Base-by-base conservation (phyloP, 768 basidiomycete species). In the Tulasnella sp. region DNA sequence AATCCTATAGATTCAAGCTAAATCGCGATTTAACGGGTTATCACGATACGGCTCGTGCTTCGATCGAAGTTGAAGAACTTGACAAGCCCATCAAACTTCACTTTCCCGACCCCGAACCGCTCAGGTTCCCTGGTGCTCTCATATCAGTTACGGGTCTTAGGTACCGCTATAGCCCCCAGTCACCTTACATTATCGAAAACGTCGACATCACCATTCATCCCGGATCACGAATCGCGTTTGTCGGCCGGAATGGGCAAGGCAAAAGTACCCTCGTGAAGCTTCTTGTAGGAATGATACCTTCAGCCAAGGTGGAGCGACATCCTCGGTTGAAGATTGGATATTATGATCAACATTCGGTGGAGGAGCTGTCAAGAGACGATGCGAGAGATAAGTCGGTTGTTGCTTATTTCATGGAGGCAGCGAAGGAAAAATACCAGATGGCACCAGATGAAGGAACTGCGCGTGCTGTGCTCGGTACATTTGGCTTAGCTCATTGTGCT, bases 321-420 rank as follows among this genome's bases (percentile, higher is more conserved):
- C 86, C 89, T 5, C 83, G 85, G 8, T 83, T 87, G 38, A 84
- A 84, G 25, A 86, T 91, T 45, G 89, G 88, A 1, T 89, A 89
- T 82, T 91, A 88, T 79, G 86, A 86, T 0, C 90, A 91, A 79
- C 88, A 90, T 80, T 85, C 86, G 0, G 89, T 91, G 17, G 89
- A 91, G 78, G 84, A 85, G 49, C 83, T 90, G 3, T 83, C 86
- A 12, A 80, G 82, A 0, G 72, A 84, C 37, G 78, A 80, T 0
- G 80, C 80, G 0, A 81, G 76, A 52, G 76, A 78, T 25, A 79
- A 78, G 29, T 79, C 84, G 31, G 82, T 84, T 7, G 79, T 84
- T 14, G 74, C 76, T n/a, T 79, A 82, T 75, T 82, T 83, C 72
- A 69, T 80, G 3, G 76, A 80, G 22, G 49, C 79, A 25, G 77